Evolutionary conservation across 768 basidiomycete genomes (phyloP).

Genomic region (Peribolospora baueri): DNA sequence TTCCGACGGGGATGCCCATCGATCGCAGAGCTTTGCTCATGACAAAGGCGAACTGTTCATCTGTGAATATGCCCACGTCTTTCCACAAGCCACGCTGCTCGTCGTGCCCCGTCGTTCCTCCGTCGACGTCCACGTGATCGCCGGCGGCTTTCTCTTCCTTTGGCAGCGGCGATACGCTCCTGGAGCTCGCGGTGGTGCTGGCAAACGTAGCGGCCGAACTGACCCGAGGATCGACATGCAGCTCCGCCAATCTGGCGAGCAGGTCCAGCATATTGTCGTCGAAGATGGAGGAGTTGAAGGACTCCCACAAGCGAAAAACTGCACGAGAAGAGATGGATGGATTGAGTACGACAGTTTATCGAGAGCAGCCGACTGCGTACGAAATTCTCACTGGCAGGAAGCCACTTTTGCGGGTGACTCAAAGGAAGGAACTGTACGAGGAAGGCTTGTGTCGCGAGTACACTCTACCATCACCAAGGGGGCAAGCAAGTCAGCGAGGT

Average conservation of each 20-base stretch:
- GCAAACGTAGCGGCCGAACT: conserved; percentile 18
- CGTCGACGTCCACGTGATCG: conserved; percentile 24
- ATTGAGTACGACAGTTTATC: too few relatives aligned
- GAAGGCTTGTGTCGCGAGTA: conserved; percentile 56
- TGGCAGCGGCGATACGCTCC: too few relatives aligned
- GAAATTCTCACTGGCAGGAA: conserved; percentile 31
- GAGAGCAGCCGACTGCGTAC: not conserved
- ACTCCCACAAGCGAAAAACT: conserved; percentile 64
- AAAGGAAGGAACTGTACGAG: conserved; percentile 64
- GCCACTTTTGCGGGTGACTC: conserved; percentile 60
- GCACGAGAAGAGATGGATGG: not conserved
- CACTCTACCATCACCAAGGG: not conserved
- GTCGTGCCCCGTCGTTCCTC: conserved; percentile 22
- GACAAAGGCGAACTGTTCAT: conserved; percentile 57
- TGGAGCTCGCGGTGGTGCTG: not conserved
- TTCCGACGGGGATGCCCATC: conserved; percentile 8
- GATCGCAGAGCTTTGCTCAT: conserved; percentile 56
- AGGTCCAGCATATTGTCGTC: conserved; percentile 77
- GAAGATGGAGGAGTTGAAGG: conserved; percentile 66
- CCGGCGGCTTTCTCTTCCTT: conserved; percentile 5
- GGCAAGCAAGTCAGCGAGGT: not conserved
- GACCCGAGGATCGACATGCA: conserved; percentile 51
- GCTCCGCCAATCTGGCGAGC: conserved; percentile 46
- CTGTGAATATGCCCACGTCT: conserved; percentile 62
- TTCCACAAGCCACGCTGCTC: conserved; percentile 35